Percentiles rank a stretch among this genome's conserved stretches.
Conservation (phyloP, 2,329 filamentous ascomycete species). For the Beauveria brongniartii region DNA sequence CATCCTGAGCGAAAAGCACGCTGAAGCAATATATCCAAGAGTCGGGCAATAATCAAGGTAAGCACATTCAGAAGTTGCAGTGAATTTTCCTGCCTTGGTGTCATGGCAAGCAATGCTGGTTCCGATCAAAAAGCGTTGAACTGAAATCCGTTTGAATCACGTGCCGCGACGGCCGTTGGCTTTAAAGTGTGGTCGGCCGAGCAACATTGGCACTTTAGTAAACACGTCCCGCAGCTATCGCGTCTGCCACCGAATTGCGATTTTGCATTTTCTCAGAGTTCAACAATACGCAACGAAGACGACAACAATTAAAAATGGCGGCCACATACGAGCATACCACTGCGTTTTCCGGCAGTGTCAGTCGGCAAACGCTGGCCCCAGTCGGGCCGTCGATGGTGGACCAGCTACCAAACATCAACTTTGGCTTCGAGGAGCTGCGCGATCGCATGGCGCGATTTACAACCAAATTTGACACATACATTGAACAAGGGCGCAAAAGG, state of each 20-base stretch:
- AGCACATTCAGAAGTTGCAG: background rate
- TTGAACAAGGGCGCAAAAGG: conserved; percentile 81
- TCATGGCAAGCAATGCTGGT: background rate
- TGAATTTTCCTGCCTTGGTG: background rate
- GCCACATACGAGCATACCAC: conserved; percentile 60
- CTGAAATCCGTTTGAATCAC: conserved; percentile 9
- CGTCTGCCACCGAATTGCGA: background rate
- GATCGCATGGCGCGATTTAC: conserved; percentile 94
- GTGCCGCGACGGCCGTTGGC: background rate
- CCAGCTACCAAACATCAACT: conserved; percentile 80
- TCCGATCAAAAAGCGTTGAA: background rate
- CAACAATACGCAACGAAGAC: background rate
- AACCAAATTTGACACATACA: conserved; percentile 83
- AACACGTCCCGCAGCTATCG: conserved; percentile 2
- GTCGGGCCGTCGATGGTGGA: conserved; percentile 62
- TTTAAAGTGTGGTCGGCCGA: conserved; percentile 17
- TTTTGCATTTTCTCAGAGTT: background rate
- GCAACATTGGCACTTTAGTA: conserved; percentile 21
- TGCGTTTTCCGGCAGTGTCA: conserved; percentile 56
- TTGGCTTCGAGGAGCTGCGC: conserved; percentile 91
- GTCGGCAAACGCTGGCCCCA: conserved; percentile 49
- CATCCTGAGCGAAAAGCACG: conserved; percentile 21
- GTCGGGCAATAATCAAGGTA: background rate
- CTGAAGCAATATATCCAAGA: background rate
- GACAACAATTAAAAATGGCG: conserved; percentile 34